Conservation (phyloP, 169 alveolate genomes). For the Plasmodium fragile region DNA sequence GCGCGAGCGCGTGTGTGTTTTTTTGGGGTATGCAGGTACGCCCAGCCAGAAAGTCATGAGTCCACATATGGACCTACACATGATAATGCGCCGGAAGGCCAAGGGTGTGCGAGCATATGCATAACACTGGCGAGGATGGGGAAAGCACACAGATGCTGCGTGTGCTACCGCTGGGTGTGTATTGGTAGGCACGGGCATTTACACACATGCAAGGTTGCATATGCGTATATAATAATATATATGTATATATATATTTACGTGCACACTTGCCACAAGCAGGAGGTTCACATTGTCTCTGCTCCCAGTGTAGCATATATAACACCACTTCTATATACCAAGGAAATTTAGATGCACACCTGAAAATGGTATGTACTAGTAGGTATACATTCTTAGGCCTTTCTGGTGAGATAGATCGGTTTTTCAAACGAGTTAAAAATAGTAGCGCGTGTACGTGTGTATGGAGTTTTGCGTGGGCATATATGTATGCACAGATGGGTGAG, state of each 20-base stretch:
- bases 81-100: background rate
- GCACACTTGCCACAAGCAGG: background rate
- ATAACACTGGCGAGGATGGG: background rate
- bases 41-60: background rate
- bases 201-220: background rate
- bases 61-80: background rate
- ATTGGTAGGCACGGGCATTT: background rate
- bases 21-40: background rate
- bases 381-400: background rate
- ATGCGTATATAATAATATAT: background rate
- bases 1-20: background rate
- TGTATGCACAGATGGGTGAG: background rate
- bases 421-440: slow-evolving; percentile 4
- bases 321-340: background rate
- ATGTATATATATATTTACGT: background rate
- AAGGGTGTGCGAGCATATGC: background rate
- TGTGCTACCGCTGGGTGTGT: background rate
- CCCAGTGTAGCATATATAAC: background rate
- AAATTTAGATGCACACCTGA: background rate
- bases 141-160: background rate
- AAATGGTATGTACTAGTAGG: background rate
- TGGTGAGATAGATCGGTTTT: background rate
- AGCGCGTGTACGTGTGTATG: background rate
- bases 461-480: background rate
- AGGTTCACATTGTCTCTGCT: background rate